Conservation (phyloP, 2,329 filamentous ascomycete genomes). For the Verticillium klebahnii region DNA sequence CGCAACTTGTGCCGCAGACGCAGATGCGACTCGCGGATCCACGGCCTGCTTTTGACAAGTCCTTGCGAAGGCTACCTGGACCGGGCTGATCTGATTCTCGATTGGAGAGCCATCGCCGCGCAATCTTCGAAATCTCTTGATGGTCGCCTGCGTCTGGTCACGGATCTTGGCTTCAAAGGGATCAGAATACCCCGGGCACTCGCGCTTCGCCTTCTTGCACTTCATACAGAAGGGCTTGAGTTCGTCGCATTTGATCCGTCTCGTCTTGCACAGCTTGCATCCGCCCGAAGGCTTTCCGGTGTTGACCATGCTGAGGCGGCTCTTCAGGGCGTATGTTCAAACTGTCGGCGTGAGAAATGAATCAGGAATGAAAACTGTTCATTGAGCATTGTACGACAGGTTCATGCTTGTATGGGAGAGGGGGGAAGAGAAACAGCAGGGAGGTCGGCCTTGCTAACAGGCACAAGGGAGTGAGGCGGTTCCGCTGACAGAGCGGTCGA, state of each 20-base stretch:
- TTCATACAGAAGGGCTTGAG: slow-evolving; percentile 18
- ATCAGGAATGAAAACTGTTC: no score
- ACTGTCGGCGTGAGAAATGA: no score
- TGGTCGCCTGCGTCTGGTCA: slow-evolving; percentile 19
- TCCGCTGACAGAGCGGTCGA: neutral
- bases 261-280: slow-evolving; percentile 17
- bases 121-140: slow-evolving; percentile 14
- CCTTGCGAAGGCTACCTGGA: neutral
- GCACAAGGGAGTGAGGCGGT: neutral
- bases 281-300: slow-evolving; percentile 19
- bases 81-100: neutral
- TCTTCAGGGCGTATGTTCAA: neutral
- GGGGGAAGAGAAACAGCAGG: neutral
- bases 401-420: neutral
- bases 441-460: neutral
- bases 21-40: neutral
- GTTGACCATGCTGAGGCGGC: slow-evolving; percentile 15
- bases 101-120: slow-evolving; percentile 9
- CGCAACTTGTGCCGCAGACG: neutral
- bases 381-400: no score
- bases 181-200: slow-evolving; percentile 18
- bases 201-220: slow-evolving; percentile 17
- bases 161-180: slow-evolving; percentile 19
- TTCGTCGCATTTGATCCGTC: slow-evolving; percentile 20
- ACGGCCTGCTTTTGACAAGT: neutral